Percentiles rank a stretch among this genome's conserved stretches.
Conservation (phyloP, 805 yeast genomes). For the Ogataea polymorpha region DNA sequence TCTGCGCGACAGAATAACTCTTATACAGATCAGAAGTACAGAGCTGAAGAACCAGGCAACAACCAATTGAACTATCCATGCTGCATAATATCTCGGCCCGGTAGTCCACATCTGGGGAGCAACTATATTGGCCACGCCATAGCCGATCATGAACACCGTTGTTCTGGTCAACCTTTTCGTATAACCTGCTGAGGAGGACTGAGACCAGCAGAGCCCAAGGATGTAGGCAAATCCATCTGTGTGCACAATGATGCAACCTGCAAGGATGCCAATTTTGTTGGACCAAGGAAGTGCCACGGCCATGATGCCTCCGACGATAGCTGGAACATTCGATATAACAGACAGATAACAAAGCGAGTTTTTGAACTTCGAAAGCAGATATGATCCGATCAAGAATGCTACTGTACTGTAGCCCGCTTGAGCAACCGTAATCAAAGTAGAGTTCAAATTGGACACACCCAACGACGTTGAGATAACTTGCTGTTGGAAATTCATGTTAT, state of each 20-base stretch:
- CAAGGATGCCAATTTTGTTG: not conserved
- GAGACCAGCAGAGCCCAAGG: not conserved
- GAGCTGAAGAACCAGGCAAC: not conserved
- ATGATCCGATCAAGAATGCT: not conserved
- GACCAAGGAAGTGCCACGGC: not conserved
- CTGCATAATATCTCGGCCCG: not conserved
- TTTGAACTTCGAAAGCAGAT: too few species aligned
- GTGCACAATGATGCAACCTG: not conserved
- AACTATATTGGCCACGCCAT: not conserved
- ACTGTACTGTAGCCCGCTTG: not conserved
- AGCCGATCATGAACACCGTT: not conserved
- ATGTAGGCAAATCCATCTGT: not conserved
- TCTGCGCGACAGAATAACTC: not conserved
- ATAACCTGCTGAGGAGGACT: not conserved
- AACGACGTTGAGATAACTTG: not conserved
- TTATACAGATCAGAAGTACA: not conserved
- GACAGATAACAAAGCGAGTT: not conserved
- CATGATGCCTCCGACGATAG: not conserved
- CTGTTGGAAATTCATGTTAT: not conserved
- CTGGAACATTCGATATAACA: not conserved
- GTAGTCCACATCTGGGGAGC: not conserved
- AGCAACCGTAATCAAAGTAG: not conserved
- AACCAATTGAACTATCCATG: not conserved
- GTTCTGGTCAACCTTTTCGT: not conserved
- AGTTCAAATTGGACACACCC: not conserved